A percentile compares a stretch with the other conserved stretches of the same genome.
These are phyloP conservation scores for Pichia insulana DNA, from an alignment of 805 yeast species.

Conservation along the genomic window DNA sequence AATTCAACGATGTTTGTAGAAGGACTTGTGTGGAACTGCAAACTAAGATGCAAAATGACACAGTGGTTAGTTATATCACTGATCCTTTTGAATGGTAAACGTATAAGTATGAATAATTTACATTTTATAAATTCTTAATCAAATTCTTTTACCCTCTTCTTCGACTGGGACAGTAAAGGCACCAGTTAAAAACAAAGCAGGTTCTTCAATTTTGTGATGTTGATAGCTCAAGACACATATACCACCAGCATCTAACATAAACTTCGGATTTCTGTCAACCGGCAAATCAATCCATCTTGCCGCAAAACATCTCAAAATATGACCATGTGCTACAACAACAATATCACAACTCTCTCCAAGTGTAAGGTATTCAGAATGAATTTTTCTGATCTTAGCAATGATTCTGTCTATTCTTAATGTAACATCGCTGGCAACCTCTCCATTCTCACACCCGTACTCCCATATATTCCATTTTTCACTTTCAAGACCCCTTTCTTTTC, in stretches of 20 bases:
- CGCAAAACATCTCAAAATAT: slow-evolving; percentile 80
- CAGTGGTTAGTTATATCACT: no score
- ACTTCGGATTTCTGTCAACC: slow-evolving; percentile 61
- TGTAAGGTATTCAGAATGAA: slow-evolving; percentile 49
- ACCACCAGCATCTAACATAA: slow-evolving; percentile 90
- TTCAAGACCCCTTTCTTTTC: slow-evolving; percentile 52
- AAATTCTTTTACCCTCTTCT: slow-evolving; percentile 34
- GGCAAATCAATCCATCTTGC: slow-evolving; percentile 72
- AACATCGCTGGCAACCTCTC: slow-evolving; percentile 64
- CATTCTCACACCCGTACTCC: slow-evolving; percentile 89
- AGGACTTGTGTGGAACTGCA: no score
- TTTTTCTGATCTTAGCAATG: slow-evolving; percentile 51
- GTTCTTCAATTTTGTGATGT: slow-evolving; percentile 77
- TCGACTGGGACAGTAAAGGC: slow-evolving; percentile 69
- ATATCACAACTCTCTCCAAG: slow-evolving; percentile 56
- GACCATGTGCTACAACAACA: slow-evolving; percentile 87
- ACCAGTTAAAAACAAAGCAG: slow-evolving; percentile 78
- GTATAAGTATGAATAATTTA: no score
- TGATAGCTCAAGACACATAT: slow-evolving; percentile 88
- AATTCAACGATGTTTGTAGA: background rate
- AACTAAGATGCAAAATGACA: no score
- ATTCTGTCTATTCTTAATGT: slow-evolving; percentile 63
- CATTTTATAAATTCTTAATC: no score
- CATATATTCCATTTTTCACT: slow-evolving; percentile 65
- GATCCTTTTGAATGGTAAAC: no score